Evolutionary conservation across 306 rosid genomes (phyloP).

Genomic region (Prunus campanulata): DNA sequence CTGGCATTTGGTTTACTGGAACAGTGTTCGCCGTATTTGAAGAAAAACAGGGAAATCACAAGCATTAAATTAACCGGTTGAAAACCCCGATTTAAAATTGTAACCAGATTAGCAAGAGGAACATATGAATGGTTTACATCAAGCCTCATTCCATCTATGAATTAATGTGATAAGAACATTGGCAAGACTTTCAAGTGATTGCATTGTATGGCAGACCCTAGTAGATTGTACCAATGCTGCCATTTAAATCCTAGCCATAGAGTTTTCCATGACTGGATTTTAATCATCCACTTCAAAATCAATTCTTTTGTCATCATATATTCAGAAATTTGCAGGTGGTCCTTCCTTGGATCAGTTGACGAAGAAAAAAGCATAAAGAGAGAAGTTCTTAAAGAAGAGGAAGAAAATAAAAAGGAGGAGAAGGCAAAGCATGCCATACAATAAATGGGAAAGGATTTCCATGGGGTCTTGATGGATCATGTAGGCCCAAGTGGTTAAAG

Average conservation of each 20-base stretch:
- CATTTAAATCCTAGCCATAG: not conserved
- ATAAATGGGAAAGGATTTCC: not conserved
- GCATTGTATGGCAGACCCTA: not conserved
- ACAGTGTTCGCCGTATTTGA: no score
- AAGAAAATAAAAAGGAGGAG: not conserved
- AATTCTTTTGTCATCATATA: conserved; percentile 7
- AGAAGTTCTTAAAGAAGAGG: not conserved
- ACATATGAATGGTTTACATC: no score
- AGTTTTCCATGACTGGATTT: not conserved
- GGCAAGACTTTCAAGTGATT: not conserved
- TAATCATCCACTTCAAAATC: not conserved
- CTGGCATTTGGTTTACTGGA: no score
- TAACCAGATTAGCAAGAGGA: no score
- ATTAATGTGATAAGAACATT: not conserved
- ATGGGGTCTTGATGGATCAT: conserved; percentile 12
- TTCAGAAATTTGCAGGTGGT: not conserved
- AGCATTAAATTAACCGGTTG: no score
- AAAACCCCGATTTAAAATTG: no score
- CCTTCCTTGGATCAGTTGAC: not conserved
- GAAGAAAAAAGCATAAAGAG: not conserved
- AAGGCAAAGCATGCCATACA: not conserved
- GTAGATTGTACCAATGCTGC: not conserved
- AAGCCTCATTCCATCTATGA: not conserved
- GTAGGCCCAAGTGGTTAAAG: not conserved
- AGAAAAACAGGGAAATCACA: no score